Conservation (phyloP, 306 rosid genomes). For the Prunus persica region DNA sequence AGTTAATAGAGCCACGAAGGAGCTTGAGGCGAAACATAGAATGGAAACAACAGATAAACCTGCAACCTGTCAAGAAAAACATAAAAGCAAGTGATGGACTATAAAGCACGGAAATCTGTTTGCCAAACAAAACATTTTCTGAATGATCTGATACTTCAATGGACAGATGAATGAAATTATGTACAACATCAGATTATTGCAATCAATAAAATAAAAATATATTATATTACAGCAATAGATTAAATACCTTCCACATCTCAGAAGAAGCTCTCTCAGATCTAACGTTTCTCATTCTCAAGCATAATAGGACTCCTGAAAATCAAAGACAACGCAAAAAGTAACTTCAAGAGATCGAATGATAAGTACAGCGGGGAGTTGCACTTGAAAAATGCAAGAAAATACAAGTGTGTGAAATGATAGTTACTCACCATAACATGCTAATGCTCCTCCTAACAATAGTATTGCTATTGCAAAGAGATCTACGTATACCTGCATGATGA, state of each 20-base stretch:
- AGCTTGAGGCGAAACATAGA: constrained; percentile 74
- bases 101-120: not conserved
- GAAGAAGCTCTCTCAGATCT: constrained; percentile 86
- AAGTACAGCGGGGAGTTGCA: not conserved
- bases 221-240: not conserved
- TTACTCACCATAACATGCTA: constrained; percentile 80
- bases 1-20: constrained; percentile 73
- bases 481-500: constrained; percentile 74
- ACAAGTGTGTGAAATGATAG: constrained; percentile 19
- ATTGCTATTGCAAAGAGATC: constrained; percentile 59
- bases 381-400: constrained; percentile 9
- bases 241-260: constrained; percentile 80
- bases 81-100: not conserved
- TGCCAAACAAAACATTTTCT: not conserved
- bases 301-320: constrained; percentile 59
- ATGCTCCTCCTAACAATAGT: constrained; percentile 74
- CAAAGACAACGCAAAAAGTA: not conserved
- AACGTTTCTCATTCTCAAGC: constrained; percentile 85
- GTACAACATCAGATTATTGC: not conserved
- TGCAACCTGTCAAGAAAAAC: constrained; percentile 67
- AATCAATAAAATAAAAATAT: not conserved
- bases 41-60: constrained; percentile 78
- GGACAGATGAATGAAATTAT: not conserved
- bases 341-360: not conserved
- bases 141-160: not conserved